Evolutionary conservation across 306 rosid species (phyloP).

Genomic region (Hippophae tibetana): DNA sequence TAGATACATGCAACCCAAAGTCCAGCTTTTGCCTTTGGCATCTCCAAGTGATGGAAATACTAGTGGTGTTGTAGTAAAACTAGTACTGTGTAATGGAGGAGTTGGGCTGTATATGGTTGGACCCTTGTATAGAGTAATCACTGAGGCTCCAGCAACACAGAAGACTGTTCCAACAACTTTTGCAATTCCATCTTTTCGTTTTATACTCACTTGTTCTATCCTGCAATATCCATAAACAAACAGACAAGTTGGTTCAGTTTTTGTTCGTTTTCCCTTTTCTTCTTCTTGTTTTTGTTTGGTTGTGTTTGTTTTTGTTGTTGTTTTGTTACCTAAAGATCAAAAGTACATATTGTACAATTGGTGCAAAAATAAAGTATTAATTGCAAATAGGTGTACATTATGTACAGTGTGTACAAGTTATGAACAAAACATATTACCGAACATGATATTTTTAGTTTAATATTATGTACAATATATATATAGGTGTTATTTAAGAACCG

Average conservation of each 20-base stretch:
- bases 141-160: constrained; percentile 58
- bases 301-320: no score
- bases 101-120: constrained; percentile 48
- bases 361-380: no score
- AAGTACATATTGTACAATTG: no score
- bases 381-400: no score
- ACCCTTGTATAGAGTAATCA: constrained; percentile 66
- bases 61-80: constrained; percentile 16
- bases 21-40: constrained; percentile 38
- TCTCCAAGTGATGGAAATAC: no score
- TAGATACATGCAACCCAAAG: constrained; percentile 58
- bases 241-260: no score
- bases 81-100: constrained; percentile 14
- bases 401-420: no score
- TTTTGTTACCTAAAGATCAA: no score
- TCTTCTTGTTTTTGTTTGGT: no score
- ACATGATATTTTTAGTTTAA: no score
- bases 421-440: no score
- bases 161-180: constrained; percentile 63
- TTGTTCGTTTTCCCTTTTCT: no score
- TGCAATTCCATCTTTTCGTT: constrained; percentile 56
- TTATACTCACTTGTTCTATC: constrained; percentile 42
- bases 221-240: constrained; percentile 21
- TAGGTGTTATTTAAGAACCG: not conserved
- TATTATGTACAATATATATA: not conserved